These are phyloP conservation scores for Sporothrix mexicana DNA, from an alignment of 2,329 filamentous ascomycete genomes.

Conservation along the genomic window DNA sequence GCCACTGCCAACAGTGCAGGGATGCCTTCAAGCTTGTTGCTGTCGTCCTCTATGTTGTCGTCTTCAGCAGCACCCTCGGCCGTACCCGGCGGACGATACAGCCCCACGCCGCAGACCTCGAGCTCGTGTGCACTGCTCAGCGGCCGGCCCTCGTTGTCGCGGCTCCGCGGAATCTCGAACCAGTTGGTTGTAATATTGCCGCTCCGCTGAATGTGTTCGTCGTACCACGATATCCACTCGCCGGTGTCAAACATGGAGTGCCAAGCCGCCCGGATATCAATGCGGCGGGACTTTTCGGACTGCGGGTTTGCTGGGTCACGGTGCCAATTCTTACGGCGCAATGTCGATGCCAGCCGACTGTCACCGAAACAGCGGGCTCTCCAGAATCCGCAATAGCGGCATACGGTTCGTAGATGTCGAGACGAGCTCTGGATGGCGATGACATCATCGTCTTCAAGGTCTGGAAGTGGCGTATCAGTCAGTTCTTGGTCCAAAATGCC, in stretches of 20 bases:
- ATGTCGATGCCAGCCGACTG: constrained; percentile 68
- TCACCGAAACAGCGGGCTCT: constrained; percentile 73
- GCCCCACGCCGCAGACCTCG: constrained; percentile 75
- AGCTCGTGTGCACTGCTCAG: constrained; percentile 50
- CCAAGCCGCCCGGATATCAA: constrained; percentile 70
- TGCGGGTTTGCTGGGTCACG: constrained; percentile 2
- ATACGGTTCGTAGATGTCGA: constrained; percentile 67
- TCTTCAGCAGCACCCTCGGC: background rate
- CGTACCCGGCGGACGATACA: constrained; percentile 62
- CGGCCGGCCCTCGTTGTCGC: constrained; percentile 44
- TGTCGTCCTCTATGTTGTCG: background rate
- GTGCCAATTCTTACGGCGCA: constrained; percentile 42
- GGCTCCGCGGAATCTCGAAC: constrained; percentile 68
- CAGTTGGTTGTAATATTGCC: constrained; percentile 76
- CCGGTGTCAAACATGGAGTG: constrained; percentile 71
- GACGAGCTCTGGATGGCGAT: constrained; percentile 73
- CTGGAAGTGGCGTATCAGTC: constrained; percentile 46
- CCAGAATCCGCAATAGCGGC: constrained; percentile 79
- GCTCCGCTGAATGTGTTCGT: constrained; percentile 84
- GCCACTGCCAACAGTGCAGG: constrained; percentile 66
- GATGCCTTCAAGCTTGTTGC: constrained; percentile 42
- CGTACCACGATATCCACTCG: constrained; percentile 82
- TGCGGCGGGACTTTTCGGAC: constrained; percentile 54
- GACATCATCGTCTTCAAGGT: constrained; percentile 68
- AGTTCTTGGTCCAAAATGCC: too few relatives aligned